Base-by-base conservation (phyloP, 2,329 filamentous ascomycete species). In the Rachicladosporium sp. region DNA sequence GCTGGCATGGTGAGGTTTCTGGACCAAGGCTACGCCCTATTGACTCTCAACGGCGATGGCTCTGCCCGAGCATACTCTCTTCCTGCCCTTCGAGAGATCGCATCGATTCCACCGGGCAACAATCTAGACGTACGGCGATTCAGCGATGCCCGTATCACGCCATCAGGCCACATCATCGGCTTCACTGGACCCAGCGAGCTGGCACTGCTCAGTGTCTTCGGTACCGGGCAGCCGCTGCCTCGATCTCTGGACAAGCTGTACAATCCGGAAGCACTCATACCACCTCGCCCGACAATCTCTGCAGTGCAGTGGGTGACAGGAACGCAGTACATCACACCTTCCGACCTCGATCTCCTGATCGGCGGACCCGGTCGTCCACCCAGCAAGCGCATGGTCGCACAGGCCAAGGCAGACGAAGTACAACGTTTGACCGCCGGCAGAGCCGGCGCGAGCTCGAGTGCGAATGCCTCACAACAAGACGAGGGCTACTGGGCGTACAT, bases 251-350 rank as follows among this genome's bases (percentile, higher is more conserved):
- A 66, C 10, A 76, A 69, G 6, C 69, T 98, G 3, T 76, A 84
- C 60, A 94, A 96, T 56, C 78, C 83, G 0, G 70, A 82, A 42
- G 73, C 84, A 1, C 56, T 73, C 10, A 72, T 82, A 13, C 89
- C 88, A 2, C 72, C 85, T 10, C 77, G 91, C 2, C 91, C 91
- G 1, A 94, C 87, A 0, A 98, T 98, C 44, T 93, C 84, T 12
- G 94, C 93, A 53, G 63, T 98, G 30, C 87, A 96, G 62, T 98
- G 91, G 91, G 86, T 98, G 38, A 82, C 87, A 0, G 91, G 91
- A 3, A 96, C 89, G 1, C 89, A 95, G 60, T 82, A 93, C 51
- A 74, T 98, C 35, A 86, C 85, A 1, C 81, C 85, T 0, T 71
- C 79, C 2, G 91, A 98, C 53, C 77, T 98, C 54, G 91, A 96